Evolutionary conservation across 768 basidiomycete species (phyloP), one percentile per base, ranked within the genome.

Genomic region (Collybia nuda): DNA sequence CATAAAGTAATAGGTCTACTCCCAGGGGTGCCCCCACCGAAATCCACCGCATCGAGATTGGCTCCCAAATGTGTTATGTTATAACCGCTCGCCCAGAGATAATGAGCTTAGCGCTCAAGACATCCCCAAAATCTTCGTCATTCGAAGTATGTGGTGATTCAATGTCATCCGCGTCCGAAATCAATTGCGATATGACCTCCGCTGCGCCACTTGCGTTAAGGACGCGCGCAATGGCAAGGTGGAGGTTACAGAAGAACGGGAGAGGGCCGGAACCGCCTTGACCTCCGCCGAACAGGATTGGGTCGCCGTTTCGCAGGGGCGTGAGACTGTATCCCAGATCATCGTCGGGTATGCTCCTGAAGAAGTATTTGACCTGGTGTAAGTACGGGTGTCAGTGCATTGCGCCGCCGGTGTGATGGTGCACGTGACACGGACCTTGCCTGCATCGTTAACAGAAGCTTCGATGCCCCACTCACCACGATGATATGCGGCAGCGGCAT

Each of bases 171-270:
- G 35, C 18, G 14, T 23, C 44, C 35, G 35, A 21, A 32, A 36
- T 37, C 17, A 36, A 36, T 35, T 46, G 21, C 14, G 32, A 32
- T 22, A 46, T 46, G 22, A 46, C 19, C 7, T 46, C 44, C 23
- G 44, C 44, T 14, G 44, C 28, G 26, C 44, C 44, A 23, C 32
- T 46, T n/a, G 37, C 37, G 44, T 46, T 19, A 37, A 64, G 37
- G n/a, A 57, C 56, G 15, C 60, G 60, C 22, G 57, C 56, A 41
- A 62, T 50, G 19, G 59, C 62, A 38, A 63, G 62, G 26, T 47
- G 56, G 22, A 60, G 29, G 22, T 64, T 61, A 37, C 59, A 62
- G 26, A 62, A 58, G 9, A 59, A 18, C 11, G 60, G 60, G 35
- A 52, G 44, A 2, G 58, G 62, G 28, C 58, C 60, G 15, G 26